Base-by-base conservation (phyloP, 2,329 filamentous ascomycete genomes). In the Epichloe elymi region DNA sequence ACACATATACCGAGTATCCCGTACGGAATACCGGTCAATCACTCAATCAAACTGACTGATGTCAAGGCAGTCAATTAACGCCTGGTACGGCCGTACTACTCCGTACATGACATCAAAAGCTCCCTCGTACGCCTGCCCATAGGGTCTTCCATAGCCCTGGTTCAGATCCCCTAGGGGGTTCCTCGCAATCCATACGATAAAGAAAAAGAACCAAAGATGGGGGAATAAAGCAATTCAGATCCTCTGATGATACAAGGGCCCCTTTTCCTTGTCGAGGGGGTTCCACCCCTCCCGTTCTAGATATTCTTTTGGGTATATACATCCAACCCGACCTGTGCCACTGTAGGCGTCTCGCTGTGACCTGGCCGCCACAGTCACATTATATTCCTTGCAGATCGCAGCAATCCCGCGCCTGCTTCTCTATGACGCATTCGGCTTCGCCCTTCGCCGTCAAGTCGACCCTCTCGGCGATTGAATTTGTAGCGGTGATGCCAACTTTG, bases 251-350 rank as follows among this genome's bases (percentile, higher is more conserved):
- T 14, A 19, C 30, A 30, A 30, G 42, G 17, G 26, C 46, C 14
- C 23, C 36, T 48, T 48, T 36, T 35, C 17, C 23, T 30, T 10
- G 7, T n/a, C 3, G 12, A 6, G 26, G 26, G 26, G n/a, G 37
- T 17, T 44, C 19, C 46, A 11, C 30, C 40, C 40, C 45, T 51
- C 35, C 39, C 30, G 10, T n/a, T 52, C 36, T 52, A 52, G 49
- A 35, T 41, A 14, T 26, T 51, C 48, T 26, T 42, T 36, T 41
- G 40, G 40, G 48, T 53, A 48, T 53, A 51, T 51, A 51, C 45
- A 48, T 26, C 26, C 41, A 48, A 48, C 19, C 45, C 23, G 33
- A 23, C 15, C 7, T 33, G 26, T 45, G 44, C 33, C 33, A 20
- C 7, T 5, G 35, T 20, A 20, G 20, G 23, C 23, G 15, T 14